Percentiles rank a stretch among this genome's conserved stretches.
Conservation (phyloP, 1,284 basidiomycete species). For the Ustilago xerochloae region DNA sequence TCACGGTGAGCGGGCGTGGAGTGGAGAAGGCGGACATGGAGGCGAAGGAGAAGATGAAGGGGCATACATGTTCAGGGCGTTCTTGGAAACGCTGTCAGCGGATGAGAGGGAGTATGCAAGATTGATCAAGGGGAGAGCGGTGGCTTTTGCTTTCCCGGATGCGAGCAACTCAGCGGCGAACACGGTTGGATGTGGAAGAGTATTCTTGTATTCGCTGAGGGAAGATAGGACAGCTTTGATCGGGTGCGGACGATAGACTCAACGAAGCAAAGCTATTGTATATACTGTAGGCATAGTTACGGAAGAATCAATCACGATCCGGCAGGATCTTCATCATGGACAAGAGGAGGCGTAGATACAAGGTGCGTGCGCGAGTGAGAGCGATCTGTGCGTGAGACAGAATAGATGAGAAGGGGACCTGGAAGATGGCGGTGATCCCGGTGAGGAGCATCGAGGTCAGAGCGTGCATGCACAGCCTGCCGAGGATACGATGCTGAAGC, state of each 20-base stretch:
- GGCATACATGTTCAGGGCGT: constrained; percentile 49
- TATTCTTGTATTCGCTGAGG: constrained; percentile 53
- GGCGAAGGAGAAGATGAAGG: constrained; percentile 27
- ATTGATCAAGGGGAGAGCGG: constrained; percentile 35
- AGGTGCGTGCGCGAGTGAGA: too few relatives aligned
- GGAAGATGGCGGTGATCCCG: too few relatives aligned
- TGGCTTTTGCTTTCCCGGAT: constrained; percentile 44
- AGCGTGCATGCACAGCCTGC: too few relatives aligned
- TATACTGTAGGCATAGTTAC: too few relatives aligned
- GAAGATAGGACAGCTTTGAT: constrained; percentile 50
- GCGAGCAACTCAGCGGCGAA: constrained; percentile 24
- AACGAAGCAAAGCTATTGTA: not conserved
- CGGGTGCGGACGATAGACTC: constrained; percentile 31
- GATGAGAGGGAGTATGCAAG: constrained; percentile 62
- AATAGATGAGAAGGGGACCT: too few relatives aligned
- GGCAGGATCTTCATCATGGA: too few relatives aligned
- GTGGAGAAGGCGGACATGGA: not conserved
- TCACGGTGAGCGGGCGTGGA: constrained; percentile 21
- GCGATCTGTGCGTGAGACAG: not conserved
- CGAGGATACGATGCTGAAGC: too few relatives aligned
- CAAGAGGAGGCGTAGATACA: too few relatives aligned
- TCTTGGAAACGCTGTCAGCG: constrained; percentile 45
- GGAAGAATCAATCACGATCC: too few relatives aligned
- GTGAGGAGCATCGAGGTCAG: too few relatives aligned
- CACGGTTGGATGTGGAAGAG: constrained; percentile 29